Evolutionary conservation across 441 rosid genomes (phyloP).

Genomic region (Sinapis alba): DNA sequence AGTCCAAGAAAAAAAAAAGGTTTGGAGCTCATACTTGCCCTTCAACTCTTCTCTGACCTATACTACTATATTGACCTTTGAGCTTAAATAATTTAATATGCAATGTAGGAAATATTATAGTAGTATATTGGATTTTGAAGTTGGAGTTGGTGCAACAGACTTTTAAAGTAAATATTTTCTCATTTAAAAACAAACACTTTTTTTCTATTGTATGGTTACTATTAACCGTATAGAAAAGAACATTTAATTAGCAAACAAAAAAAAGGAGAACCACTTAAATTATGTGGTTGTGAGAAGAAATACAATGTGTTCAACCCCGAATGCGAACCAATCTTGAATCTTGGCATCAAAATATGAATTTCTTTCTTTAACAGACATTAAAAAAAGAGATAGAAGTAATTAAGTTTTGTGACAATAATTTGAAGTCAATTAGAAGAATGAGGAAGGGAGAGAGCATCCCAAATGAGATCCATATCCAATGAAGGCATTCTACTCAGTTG

Average conservation of each 20-base stretch:
- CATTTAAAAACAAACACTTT: conserved; percentile 5
- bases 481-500: conserved; percentile 97
- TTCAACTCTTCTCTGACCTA: neutral
- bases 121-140: conserved; percentile 19
- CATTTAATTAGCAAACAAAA: conserved; percentile 20
- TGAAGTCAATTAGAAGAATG: conserved; percentile 19
- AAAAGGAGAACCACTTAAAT: conserved; percentile 18
- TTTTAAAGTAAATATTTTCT: conserved; percentile 2
- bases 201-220: conserved; percentile 31
- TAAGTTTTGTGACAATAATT: conserved; percentile 5
- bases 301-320: conserved; percentile 17
- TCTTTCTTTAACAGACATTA: neutral
- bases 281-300: conserved; percentile 4
- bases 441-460: conserved; percentile 80
- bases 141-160: conserved; percentile 38
- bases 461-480: conserved; percentile 91
- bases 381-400: neutral
- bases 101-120: conserved; percentile 16
- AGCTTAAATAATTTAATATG: conserved; percentile 4
- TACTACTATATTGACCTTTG: conserved; percentile 28
- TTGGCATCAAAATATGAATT: conserved; percentile 10
- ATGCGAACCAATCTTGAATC: conserved; percentile 28
- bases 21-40: neutral
- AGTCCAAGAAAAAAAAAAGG: neutral
- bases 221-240: conserved; percentile 27